Base-by-base conservation (phyloP, 768 basidiomycete species). In the Rhodotorula babjevae region DNA sequence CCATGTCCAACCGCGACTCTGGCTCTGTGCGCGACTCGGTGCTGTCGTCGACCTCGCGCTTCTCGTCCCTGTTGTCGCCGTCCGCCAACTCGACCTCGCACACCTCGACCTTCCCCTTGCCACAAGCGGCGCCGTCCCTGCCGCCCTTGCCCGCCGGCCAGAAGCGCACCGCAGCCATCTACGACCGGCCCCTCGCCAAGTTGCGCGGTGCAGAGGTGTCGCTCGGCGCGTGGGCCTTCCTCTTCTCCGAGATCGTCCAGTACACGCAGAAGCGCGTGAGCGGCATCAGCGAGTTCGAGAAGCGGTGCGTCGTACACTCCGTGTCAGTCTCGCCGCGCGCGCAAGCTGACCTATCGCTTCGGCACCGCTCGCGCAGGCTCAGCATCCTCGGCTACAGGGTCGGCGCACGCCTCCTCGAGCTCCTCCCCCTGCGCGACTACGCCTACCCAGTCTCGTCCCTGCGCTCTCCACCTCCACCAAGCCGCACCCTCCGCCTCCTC, bases 221-320 rank as follows among this genome's bases (percentile, higher is more conserved):
- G 25, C 84, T 88, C 10, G 85, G 89, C 6, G 90, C 93, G 1
- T 93, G 92, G 80, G 85, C 90, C 0, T 98, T 96, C 80, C 84
- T 98, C 68, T 93, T 97, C 82, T 90, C 90, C 9, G 94, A 98
- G 82, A 84, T 93, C 21, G 89, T 99, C 3, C 90, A 93, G 81
- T 98, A 98, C 82, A 95, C 92, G 2, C 96, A 98, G 83, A 93
- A 92, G 79, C 87, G 93, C 64, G 95, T 97, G 63, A 87, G 87
- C 77, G 95, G 94, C 14, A 93, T 99, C 74, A 90, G 91, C 80
- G 96, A 98, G 81, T 85, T 99, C 72, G 96, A 99, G 82, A 86
- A 90, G 77, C 88, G 91, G 94, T 93, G 65, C 68, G 86, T 31
- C 14, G 56, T 42, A 31, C 60, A 9, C 11, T 36, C 64, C 53